Base-by-base conservation (phyloP, 345 rosid genomes). In the Moricandia moricandioides region DNA sequence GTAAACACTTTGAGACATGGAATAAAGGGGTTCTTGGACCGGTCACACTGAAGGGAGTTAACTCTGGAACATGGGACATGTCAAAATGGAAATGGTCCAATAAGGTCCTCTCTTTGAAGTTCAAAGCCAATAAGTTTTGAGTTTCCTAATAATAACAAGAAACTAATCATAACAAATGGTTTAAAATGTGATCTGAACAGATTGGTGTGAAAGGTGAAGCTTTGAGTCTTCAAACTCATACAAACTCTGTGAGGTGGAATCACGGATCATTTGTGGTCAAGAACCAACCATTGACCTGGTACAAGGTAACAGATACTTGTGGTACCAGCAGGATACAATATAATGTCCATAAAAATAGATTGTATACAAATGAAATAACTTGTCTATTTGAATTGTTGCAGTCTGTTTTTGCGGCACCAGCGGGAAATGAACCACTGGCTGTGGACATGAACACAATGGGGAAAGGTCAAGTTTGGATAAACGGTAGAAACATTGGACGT, bases 71-170 rank as follows among this genome's bases (percentile, higher is more conserved):
- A 66, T 82, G 88, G 85, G 89, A 95, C 81, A 73, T 95, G 84
- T 83, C 98, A 9, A 80, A 84, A 85, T 88, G 88, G 88, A 89
- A 90, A 71, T 95, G 99, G 99, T 82, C 96, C 33, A 88, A 95
- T 82, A 90, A 92, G 99, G 99, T 95, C 33, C 74, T 67, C 74
- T 67, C 27, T 18, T 11, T 57, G 6, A 65, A 26, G 18, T 3
- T 55, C 26, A 60, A 65, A 18, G 47, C 30, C 31, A 70, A 3
- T 14, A 30, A 4, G 39, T 51, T 71, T 29, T 24, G n/a, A 40
- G 39, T 73, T 67, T 61, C 1, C 29, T 65, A 34, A 4, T 52
- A 31, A 27, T 43, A 43, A 43, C 27, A 24, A 8, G 9, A 73
- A 62, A 51, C 13, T 27, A 57, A 24, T 66, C 52, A 61, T 52